Conservation (phyloP, 768 basidiomycete species). For the Russula olivacea region DNA sequence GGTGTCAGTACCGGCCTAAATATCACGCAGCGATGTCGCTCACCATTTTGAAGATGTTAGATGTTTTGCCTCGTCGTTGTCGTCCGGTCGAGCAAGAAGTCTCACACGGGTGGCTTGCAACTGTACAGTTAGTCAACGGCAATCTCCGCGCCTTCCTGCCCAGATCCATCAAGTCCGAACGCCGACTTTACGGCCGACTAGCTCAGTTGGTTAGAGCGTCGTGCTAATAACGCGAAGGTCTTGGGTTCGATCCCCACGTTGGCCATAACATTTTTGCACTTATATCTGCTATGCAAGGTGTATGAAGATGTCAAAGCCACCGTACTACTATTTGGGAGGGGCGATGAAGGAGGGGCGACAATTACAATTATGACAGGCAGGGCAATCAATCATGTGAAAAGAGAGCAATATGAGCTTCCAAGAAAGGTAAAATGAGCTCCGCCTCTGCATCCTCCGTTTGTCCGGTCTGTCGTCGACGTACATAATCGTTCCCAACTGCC, state of each 20-base stretch:
- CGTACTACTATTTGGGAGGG: neutral
- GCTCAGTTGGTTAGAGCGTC: slow-evolving; percentile 94
- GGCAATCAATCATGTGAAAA: neutral
- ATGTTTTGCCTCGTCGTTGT: neutral
- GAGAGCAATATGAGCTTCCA: neutral
- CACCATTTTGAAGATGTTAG: slow-evolving; percentile 6
- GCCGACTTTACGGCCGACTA: slow-evolving; percentile 59
- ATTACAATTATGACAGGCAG: no score
- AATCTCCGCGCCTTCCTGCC: neutral
- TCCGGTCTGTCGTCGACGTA: slow-evolving; percentile 1
- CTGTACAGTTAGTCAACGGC: neutral
- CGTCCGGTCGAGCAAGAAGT: neutral
- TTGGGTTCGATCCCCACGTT: slow-evolving; percentile 31
- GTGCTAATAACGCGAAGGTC: slow-evolving; percentile 57
- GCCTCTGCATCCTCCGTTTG: neutral
- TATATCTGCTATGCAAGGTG: neutral
- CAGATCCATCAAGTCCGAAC: neutral
- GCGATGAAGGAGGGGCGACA: no score
- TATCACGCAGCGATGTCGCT: neutral
- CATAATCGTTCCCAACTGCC: neutral
- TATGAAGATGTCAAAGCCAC: neutral
- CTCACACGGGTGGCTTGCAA: neutral
- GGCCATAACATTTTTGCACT: slow-evolving; percentile 19
- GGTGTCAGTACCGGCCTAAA: neutral
- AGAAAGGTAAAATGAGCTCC: slow-evolving; percentile 5